Evolutionary conservation across 768 basidiomycete genomes (phyloP), one percentile per base, ranked within the genome.

Genomic region (Suillus paluster): DNA sequence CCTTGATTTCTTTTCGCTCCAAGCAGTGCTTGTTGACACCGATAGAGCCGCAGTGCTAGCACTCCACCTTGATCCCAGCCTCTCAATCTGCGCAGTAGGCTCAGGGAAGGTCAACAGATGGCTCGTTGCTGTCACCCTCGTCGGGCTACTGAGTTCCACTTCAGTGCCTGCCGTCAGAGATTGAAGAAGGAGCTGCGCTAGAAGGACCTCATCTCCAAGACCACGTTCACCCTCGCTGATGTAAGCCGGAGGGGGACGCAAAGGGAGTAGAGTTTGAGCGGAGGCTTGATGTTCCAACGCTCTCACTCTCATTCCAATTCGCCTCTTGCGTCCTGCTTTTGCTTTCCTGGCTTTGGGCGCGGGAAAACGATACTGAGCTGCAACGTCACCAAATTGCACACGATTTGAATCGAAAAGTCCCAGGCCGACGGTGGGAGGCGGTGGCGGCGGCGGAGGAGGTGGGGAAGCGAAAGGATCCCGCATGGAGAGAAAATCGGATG

Each of bases 381-480:
- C 48, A 33, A 75, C 73, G 46, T 64, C 73, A 53, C 57, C 65
- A 55, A 58, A 65, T 62, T 66, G 63, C 36, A 66, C 65, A 66
- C 68, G 73, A 34, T 73, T 67, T 14, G 68, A 66, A 44, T 74
- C 70, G 9, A 67, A 58, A 23, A 73, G 67, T 23, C 66, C 71
- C 33, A 76, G 68, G 17, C 65, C 67, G 0, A 67, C 21, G 19
- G 74, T 66, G 4, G 75, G 73, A 7, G 73, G 75, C n/a, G 64
- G 71, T 14, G 30, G 30, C 30, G 30, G 30, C 30, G 30, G n/a
- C n/a, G 45, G 63, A 1, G 73, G 73, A 1, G 64, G 64, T 1
- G 63, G 69, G 21, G 75, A 75, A 17, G 74, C 74, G 5, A 75
- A 75, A 21, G 74, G 74, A 58, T 75, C 74, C 53, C 72, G 71